These are phyloP conservation scores for Kandelia obovata DNA, from an alignment of 345 rosid genomes.

Conservation along the genomic window DNA sequence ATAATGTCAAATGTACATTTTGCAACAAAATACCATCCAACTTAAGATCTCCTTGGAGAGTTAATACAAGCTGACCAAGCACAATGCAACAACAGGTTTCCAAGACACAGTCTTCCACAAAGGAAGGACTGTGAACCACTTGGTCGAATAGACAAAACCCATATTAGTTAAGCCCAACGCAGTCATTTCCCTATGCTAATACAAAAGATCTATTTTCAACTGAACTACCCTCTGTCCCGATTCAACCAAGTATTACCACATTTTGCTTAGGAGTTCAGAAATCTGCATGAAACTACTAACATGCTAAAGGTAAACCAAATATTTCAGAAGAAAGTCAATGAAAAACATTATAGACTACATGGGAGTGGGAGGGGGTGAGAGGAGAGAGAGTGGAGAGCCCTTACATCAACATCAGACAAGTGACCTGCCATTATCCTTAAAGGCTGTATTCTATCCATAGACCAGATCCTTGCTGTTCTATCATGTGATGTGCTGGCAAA, in stretches of 20 bases:
- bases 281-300: neutral
- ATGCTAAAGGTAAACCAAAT: neutral
- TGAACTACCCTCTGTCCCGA: neutral
- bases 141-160: no score
- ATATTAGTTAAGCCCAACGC: no score
- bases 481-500: slow-evolving; percentile 97
- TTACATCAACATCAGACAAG: slow-evolving; percentile 94
- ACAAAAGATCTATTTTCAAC: neutral
- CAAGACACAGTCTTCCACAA: no score
- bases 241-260: neutral
- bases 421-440: slow-evolving; percentile 96
- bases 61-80: no score
- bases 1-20: no score
- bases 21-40: no score
- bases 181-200: no score
- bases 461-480: slow-evolving; percentile 91
- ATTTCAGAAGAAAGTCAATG: neutral
- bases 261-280: neutral
- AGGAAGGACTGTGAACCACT: no score
- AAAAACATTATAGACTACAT: neutral
- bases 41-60: no score
- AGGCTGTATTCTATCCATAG: slow-evolving; percentile 92
- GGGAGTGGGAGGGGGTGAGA: neutral
- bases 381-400: slow-evolving; percentile 24
- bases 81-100: no score